These are phyloP conservation scores for Salix viminalis DNA, from an alignment of 345 rosid species.

Conservation along the genomic window DNA sequence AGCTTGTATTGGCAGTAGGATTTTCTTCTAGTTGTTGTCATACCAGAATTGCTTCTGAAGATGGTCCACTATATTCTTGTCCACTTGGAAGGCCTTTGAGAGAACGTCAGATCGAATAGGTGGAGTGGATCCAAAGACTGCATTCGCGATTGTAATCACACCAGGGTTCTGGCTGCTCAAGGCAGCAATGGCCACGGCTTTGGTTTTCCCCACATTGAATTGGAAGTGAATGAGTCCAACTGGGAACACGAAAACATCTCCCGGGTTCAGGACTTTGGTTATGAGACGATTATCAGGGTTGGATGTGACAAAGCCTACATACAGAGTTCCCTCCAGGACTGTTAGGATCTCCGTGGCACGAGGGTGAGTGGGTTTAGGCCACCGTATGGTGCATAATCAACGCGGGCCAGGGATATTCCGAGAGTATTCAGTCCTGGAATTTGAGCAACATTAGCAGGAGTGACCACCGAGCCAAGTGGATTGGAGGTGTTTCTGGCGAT, in stretches of 20 bases:
- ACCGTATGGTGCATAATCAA: too few relatives aligned
- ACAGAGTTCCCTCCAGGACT: constrained; percentile 13
- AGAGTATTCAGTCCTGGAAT: too few relatives aligned
- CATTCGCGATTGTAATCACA: constrained; percentile 11
- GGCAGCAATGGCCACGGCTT: constrained; percentile 2
- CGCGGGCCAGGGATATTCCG: too few relatives aligned
- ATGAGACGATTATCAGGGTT: constrained; percentile 14
- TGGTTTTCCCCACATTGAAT: constrained; percentile 12
- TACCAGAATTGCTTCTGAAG: constrained; percentile 4
- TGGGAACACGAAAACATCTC: constrained; percentile 17
- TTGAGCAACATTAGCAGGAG: too few relatives aligned
- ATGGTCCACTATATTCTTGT: not conserved
- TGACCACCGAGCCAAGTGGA: too few relatives aligned
- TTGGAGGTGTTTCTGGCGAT: too few relatives aligned
- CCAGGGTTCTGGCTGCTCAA: constrained; percentile 17
- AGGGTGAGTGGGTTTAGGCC: constrained; percentile 1
- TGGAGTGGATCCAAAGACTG: constrained; percentile 2
- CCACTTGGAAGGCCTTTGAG: constrained; percentile 15
- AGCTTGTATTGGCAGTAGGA: not conserved
- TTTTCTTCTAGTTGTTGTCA: not conserved
- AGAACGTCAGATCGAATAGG: constrained; percentile 7
- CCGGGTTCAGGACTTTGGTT: constrained; percentile 8
- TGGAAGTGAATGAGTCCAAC: constrained; percentile 18
- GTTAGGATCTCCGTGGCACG: constrained; percentile 11
- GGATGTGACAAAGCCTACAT: constrained; percentile 12